Base-by-base conservation (phyloP, 148 eudicot species). In the Pouteria glomerata region DNA sequence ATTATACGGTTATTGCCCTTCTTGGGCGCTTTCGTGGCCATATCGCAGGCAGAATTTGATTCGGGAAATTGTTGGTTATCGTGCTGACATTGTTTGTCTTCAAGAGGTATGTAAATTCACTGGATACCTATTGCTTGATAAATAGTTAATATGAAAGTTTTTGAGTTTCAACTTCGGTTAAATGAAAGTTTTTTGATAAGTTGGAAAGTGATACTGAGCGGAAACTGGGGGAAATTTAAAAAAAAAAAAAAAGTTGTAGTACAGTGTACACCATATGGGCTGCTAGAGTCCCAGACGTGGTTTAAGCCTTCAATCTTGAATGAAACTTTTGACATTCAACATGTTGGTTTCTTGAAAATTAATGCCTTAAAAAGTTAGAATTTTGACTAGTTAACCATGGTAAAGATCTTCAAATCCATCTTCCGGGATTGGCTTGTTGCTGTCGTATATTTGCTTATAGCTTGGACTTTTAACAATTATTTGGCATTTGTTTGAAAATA, bases 21-120 rank as follows among this genome's bases (percentile, higher is more conserved):
- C 97, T 26, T 96, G 99, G 99, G 96, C 99, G 74, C 97, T 92
- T 65, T 84, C 99, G 65, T 96, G 99, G 99, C 74, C 97, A 42
- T 96, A 92, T 63, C 96, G 99, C 68, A 85, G 94, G 73, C 99
- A 96, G 74, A 96, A 96, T 84, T 73, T 96, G 74, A 82, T 96
- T 58, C 88, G 97, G 62, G 99, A 96, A 85, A 96, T 96, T 47
- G 96, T 92, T 56, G 97, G 96, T 31, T 96, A 96, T 63, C 92
- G 86, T 53, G 99, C 99, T 4, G 99, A 96, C 76, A 85, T 96
- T 57, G 87, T 96, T 76, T 96, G 99, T 78, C 99, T 96, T 72
- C 99, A 96, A 85, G 99, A 96, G 99, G 99, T 92, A 85, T 53
- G 23, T 45, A 35, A 42, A 29, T n/a, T 27, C 16, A 0, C 31